phyloP scores from a whole-genome alignment of 306 rosid genomes.

The Cotoneaster glaucophyllus region DNA sequence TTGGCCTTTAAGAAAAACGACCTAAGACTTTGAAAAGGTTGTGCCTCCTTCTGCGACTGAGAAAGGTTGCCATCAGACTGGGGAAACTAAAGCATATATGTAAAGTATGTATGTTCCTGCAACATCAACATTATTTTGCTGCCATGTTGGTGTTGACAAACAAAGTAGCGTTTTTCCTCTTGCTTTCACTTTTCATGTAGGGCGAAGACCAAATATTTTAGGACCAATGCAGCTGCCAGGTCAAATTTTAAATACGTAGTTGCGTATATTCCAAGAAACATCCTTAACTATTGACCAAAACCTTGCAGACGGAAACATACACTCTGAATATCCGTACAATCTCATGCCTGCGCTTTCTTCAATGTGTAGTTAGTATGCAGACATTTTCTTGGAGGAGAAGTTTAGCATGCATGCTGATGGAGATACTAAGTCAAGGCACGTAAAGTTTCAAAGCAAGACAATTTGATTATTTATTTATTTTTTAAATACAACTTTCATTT shows the following conservation, averaged over 20 bases:
- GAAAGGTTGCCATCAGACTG: neutral
- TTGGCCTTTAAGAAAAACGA: too few species aligned
- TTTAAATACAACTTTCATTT: neutral
- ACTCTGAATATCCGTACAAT: neutral
- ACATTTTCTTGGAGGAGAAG: neutral
- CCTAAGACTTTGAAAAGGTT: neutral
- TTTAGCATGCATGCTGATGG: neutral
- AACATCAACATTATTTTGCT: neutral
- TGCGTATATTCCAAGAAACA: neutral
- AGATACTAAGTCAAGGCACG: neutral
- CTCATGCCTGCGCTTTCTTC: neutral
- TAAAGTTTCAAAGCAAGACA: neutral
- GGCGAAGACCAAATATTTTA: too few species aligned
- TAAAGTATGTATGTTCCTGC: neutral
- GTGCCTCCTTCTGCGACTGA: neutral
- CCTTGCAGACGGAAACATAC: neutral
- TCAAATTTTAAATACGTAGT: neutral
- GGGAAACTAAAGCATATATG: too few species aligned
- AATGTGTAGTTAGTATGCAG: neutral
- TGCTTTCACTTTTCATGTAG: neutral
- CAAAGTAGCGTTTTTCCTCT: neutral
- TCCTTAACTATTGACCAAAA: neutral
- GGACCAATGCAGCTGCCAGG: neutral
- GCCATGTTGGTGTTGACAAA: neutral
- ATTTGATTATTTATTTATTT: neutral